Evolutionary conservation across 2,329 filamentous ascomycete species (phyloP).

Genomic region (Pseudogymnoascus sp.): DNA sequence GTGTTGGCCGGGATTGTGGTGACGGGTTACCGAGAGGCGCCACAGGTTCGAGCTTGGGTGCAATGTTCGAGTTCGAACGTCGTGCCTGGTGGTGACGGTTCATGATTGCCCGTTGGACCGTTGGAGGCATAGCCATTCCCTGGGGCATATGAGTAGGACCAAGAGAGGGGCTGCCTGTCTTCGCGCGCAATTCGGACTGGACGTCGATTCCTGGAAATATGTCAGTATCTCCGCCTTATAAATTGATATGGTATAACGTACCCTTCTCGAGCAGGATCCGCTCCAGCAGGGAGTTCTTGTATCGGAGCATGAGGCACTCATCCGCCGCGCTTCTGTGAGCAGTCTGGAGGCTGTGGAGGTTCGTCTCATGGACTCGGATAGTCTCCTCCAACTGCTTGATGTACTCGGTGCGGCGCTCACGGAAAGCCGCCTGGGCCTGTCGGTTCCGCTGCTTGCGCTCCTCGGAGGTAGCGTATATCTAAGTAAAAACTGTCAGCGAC

Average conservation of each 20-base stretch:
- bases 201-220: slow-evolving; percentile 77
- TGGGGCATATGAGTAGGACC: slow-evolving; percentile 60
- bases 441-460: slow-evolving; percentile 96
- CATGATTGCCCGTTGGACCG: slow-evolving; percentile 72
- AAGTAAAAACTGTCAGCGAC: slow-evolving; percentile 16
- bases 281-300: slow-evolving; percentile 95
- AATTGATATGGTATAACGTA: slow-evolving; percentile 30
- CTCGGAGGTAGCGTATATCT: slow-evolving; percentile 99
- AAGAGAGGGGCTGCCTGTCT: slow-evolving; percentile 78
- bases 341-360: slow-evolving; percentile 83
- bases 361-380: slow-evolving; percentile 94
- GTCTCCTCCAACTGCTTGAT: slow-evolving; percentile 98
- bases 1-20: slow-evolving; percentile 71
- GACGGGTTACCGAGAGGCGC: slow-evolving; percentile 42
- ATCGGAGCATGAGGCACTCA: slow-evolving; percentile 95
- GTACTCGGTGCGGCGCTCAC: slow-evolving; percentile 94
- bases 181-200: slow-evolving; percentile 86
- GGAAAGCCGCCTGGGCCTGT: slow-evolving; percentile 94
- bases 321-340: slow-evolving; percentile 91
- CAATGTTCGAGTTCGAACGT: slow-evolving; percentile 64
- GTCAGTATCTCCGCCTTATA: slow-evolving; percentile 15
- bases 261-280: slow-evolving; percentile 94
- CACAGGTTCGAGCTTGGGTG: slow-evolving; percentile 59
- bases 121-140: slow-evolving; percentile 63
- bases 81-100: slow-evolving; percentile 66